Conservation (phyloP, 805 yeast species). For the Wickerhamia fluorescens region DNA sequence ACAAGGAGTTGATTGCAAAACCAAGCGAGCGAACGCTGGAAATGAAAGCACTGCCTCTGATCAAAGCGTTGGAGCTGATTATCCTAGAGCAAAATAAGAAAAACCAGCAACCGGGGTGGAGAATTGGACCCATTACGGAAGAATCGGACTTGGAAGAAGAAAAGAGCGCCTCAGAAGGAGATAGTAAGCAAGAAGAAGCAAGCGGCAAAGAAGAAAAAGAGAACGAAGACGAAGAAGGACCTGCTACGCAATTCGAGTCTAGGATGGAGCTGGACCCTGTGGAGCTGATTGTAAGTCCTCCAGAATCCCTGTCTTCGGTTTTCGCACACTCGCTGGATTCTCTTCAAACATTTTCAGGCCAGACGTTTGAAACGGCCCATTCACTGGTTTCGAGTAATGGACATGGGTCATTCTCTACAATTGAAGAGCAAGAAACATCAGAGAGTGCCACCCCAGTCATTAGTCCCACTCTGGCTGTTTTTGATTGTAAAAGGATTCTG, state of each 20-base stretch:
- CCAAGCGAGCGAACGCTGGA: conserved; percentile 13
- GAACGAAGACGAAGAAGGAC: conserved; percentile 7
- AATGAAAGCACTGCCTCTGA: conserved; percentile 35
- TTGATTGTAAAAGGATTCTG: too few species aligned
- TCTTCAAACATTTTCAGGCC: conserved; percentile 11
- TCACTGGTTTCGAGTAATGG: conserved; percentile 7
- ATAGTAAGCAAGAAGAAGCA: too few species aligned
- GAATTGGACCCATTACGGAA: too few species aligned
- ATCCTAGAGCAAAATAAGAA: conserved; percentile 12
- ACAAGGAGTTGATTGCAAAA: conserved; percentile 3
- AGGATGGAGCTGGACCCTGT: not conserved
- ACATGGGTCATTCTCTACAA: conserved; percentile 15
- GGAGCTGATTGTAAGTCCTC: too few species aligned
- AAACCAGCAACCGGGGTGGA: too few species aligned
- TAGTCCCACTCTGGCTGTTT: too few species aligned
- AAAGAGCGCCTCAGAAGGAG: too few species aligned
- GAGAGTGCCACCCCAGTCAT: too few species aligned
- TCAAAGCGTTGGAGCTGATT: conserved; percentile 33
- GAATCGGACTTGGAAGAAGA: too few species aligned
- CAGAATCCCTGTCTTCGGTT: too few species aligned
- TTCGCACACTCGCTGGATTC: conserved; percentile 1
- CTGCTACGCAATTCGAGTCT: too few species aligned
- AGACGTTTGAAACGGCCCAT: conserved; percentile 23
- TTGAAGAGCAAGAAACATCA: conserved; percentile 14
- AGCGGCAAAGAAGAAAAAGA: conserved; percentile 14